Base-by-base conservation (phyloP, 164 flowering plant species). In the Liquidambar formosana region DNA sequence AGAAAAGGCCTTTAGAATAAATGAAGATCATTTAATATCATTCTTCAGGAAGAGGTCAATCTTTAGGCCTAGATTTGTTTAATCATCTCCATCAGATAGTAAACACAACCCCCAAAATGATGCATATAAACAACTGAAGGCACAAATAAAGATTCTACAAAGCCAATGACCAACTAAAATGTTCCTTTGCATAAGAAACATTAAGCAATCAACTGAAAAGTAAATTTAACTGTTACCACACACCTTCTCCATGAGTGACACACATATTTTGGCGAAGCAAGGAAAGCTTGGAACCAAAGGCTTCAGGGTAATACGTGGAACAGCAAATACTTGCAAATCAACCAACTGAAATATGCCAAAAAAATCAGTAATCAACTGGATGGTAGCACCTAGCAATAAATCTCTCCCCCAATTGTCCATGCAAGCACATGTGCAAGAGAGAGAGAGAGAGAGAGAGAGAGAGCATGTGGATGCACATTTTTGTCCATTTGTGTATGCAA, bases 171-270 rank as follows among this genome's bases (percentile, higher is more conserved):
- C 2, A 33, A 33, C 41, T 33, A 33, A 33, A 33, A 33, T 33
- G 6, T 6, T 33, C 2, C 41, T 33, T 33, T 49, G 53, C 16
- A 15, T 15, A 49, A 49, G 14, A 15, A 15, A 12, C 33, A n/a
- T 26, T 45, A 9, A 44, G 14, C 22, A 57, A 38, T n/a, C 22
- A 52, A 63, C 5, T 14, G 21, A n/a, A 41, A 26, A 48, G 63
- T 14, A 10, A 47, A 33, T 47, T 19, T 26, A 26, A 16, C 22
- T 22, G 60, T 45, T 44, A 49, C 8, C 14, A 68, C 73, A 54
- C 44, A 94, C 97, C 99, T 93, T 95, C 73, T 91, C 93, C 97
- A 95, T 91, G 19, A 95, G 94, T 61, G 99, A 94, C 22, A 94
- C 97, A 41, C 25, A 64, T 60, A 94, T 92, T 5, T 86, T 94